Conservation (phyloP, 2,329 filamentous ascomycete species). For the Diaporthe eres region DNA sequence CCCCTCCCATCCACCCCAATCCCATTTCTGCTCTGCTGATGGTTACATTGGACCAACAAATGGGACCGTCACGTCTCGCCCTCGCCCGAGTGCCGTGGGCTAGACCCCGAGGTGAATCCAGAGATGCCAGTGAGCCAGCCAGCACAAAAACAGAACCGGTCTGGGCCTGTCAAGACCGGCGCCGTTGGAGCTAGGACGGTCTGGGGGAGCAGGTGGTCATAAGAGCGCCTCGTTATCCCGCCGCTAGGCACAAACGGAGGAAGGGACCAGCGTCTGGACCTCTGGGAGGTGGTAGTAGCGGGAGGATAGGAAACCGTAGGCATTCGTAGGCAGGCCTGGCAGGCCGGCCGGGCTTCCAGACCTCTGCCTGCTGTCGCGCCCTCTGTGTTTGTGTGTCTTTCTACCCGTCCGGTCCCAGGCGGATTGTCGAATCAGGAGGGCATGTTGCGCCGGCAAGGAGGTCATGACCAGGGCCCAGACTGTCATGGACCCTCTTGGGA, state of each 20-base stretch:
- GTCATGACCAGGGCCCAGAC: constrained; percentile 34
- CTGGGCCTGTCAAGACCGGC: constrained; percentile 33
- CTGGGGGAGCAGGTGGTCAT: constrained; percentile 12
- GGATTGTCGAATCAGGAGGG: constrained; percentile 23
- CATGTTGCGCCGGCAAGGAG: constrained; percentile 16
- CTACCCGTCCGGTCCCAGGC: constrained; percentile 28
- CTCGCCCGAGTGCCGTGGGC: constrained; percentile 24
- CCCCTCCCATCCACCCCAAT: not conserved
- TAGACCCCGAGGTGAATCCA: not conserved
- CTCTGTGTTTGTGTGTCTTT: constrained; percentile 19
- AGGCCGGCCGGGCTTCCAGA: constrained; percentile 7
- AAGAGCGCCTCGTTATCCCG: not conserved
- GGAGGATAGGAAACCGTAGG: not conserved
- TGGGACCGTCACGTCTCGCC: not conserved
- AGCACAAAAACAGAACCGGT: not conserved
- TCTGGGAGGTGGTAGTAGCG: not conserved
- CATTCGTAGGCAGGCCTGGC: not conserved
- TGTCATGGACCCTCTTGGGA: constrained; percentile 34
- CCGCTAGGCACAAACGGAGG: constrained; percentile 8
- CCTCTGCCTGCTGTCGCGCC: constrained; percentile 7
- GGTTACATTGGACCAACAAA: constrained; percentile 26
- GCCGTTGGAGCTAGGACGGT: constrained; percentile 33
- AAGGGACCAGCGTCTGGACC: constrained; percentile 14
- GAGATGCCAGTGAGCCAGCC: constrained; percentile 6
- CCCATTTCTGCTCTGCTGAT: not conserved